Conservation (phyloP, 345 rosid species). For the Arabidopsis arenosa region DNA sequence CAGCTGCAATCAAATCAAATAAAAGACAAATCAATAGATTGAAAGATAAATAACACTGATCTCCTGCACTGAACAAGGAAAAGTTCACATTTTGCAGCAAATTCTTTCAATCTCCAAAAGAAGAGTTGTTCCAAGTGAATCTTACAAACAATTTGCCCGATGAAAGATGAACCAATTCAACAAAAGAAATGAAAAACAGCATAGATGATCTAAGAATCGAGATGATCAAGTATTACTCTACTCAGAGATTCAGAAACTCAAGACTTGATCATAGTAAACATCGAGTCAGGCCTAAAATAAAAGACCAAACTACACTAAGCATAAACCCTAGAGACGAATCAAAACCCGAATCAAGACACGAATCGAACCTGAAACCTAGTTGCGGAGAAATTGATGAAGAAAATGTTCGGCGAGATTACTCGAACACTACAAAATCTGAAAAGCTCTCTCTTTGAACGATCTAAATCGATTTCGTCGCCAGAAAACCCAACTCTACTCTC, state of each 20-base stretch:
- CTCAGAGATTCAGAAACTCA: constrained; percentile 15
- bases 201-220: not conserved
- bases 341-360: constrained; percentile 11
- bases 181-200: constrained; percentile 14
- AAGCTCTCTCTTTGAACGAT: constrained; percentile 11
- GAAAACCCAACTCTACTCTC: not conserved
- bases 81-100: constrained; percentile 15
- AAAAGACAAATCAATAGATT: constrained; percentile 32
- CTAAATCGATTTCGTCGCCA: constrained; percentile 34
- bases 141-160: constrained; percentile 1
- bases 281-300: not conserved
- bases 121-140: not conserved
- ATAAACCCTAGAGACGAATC: constrained; percentile 34
- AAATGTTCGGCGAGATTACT: constrained; percentile 37
- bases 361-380: constrained; percentile 34
- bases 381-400: constrained; percentile 30
- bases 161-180: constrained; percentile 2
- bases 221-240: not conserved
- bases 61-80: not conserved
- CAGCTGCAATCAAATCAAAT: constrained; percentile 48
- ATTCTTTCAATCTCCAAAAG: constrained; percentile 2
- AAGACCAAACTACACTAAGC: constrained; percentile 43
- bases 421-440: constrained; percentile 7
- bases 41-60: constrained; percentile 1
- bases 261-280: constrained; percentile 29